These are phyloP conservation scores for Teratosphaeria nubilosa DNA, from an alignment of 2,329 filamentous ascomycete species.

Conservation along the genomic window DNA sequence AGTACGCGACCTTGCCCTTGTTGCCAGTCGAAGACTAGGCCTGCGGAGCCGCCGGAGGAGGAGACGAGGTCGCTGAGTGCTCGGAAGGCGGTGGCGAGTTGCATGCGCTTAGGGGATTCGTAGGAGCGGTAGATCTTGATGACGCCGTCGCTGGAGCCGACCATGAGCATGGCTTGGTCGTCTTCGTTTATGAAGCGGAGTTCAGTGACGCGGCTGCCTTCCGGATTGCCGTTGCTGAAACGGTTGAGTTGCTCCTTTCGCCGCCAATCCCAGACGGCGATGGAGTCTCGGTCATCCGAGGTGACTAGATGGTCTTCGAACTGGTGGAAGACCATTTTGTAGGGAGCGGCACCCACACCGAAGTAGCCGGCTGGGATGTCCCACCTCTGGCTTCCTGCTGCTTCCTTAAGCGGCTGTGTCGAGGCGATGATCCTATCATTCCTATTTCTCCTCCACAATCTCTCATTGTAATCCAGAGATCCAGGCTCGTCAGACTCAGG, in stretches of 20 bases:
- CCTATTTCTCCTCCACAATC: slow-evolving; percentile 81
- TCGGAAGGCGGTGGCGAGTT: slow-evolving; percentile 83
- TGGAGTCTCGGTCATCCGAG: slow-evolving; percentile 82
- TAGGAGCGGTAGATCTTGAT: slow-evolving; percentile 91
- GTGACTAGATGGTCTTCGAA: slow-evolving; percentile 94
- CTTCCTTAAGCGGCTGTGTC: slow-evolving; percentile 86
- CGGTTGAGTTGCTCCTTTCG: slow-evolving; percentile 62
- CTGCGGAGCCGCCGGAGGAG: slow-evolving; percentile 76
- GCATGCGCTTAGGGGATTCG: slow-evolving; percentile 62
- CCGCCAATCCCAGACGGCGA: slow-evolving; percentile 88
- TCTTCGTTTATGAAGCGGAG: slow-evolving; percentile 98
- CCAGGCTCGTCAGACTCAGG: slow-evolving; percentile 93
- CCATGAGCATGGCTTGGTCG: slow-evolving; percentile 88
- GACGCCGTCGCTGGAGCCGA: slow-evolving; percentile 88
- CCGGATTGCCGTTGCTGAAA: slow-evolving; percentile 90
- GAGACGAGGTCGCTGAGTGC: slow-evolving; percentile 89
- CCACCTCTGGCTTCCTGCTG: slow-evolving; percentile 79
- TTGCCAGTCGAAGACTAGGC: slow-evolving; percentile 97
- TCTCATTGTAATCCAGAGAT: slow-evolving; percentile 90
- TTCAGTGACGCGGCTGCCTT: slow-evolving; percentile 84
- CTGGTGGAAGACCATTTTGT: slow-evolving; percentile 92
- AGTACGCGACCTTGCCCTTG: slow-evolving; percentile 90
- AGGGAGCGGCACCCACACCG: slow-evolving; percentile 80
- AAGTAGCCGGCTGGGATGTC: slow-evolving; percentile 72
- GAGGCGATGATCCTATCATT: slow-evolving; percentile 89